Conservation (phyloP, 441 rosid species). For the Gossypium schwendimanii region DNA sequence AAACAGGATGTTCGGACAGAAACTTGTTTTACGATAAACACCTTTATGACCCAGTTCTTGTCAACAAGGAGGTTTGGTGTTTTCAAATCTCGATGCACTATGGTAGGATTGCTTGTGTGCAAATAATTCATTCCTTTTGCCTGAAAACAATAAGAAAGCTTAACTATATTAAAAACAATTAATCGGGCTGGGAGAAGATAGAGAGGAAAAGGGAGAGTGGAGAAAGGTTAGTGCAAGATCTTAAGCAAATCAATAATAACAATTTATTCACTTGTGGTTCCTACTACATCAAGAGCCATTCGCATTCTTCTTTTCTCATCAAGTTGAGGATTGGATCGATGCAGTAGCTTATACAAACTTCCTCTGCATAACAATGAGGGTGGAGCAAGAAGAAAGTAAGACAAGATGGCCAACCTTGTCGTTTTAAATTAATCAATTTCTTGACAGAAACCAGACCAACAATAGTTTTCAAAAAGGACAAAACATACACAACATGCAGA, state of each 20-base stretch:
- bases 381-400: conserved; percentile 2
- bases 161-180: not conserved
- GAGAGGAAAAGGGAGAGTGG: not conserved
- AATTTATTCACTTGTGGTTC: conserved; percentile 10
- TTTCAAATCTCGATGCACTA: conserved; percentile 95
- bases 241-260: not conserved
- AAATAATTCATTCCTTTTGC: conserved; percentile 97
- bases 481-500: not conserved
- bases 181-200: not conserved
- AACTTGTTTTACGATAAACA: conserved; percentile 17
- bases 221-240: not conserved
- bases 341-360: conserved; percentile 83
- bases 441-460: conserved; percentile 5
- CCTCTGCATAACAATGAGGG: conserved; percentile 51
- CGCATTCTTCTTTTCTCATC: conserved; percentile 86
- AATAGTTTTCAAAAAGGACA: not conserved
- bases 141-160: conserved; percentile 33
- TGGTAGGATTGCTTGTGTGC: conserved; percentile 92
- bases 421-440: not conserved
- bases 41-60: conserved; percentile 96
- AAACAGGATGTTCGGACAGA: not conserved
- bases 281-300: conserved; percentile 98
- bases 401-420: not conserved
- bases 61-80: conserved; percentile 97
- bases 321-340: conserved; percentile 65